Evolutionary conservation across 306 rosid species (phyloP), one percentile per base, ranked within the genome.

Genomic region (Gynostemma pentaphyllum): DNA sequence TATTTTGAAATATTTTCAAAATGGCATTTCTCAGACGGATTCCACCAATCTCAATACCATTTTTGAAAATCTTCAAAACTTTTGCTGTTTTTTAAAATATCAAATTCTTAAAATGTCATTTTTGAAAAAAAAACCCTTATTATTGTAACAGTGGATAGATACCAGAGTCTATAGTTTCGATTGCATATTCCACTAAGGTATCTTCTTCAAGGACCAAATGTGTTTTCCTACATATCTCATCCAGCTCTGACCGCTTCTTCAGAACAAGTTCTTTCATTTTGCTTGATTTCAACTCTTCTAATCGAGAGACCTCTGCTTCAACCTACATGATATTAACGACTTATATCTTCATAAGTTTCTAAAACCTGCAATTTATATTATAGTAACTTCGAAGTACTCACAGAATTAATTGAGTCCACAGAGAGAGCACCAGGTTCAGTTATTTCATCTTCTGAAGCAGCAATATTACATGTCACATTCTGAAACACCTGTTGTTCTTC

Each of bases 241-340:
- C 92, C 45, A 89, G 79, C 70, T 84, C 95, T 68, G 72, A 52
- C 75, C 73, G 78, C 84, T 72, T 83, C 70, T 52, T 82, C 68
- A 64, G 69, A 70, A 82, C 36, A 22, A 89, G 48, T 50, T 86
- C 89, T 82, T 76, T 80, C 70, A 86, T 72, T 81, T 80, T 89
- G 51, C 76, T 79, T 66, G 78, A 84, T 74, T 84, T 89, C 63
- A 86, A 78, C 49, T 77, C 77, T 73, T 84, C 80, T 78, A 89
- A 81, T 72, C 89, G 83, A 66, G 48, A 73, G 42, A 89, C 87
- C 75, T 84, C 92, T 36, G 76, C 69, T 81, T 87, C 87, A 70
- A 82, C 81, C 95, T 89, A 45, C 72, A 79, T 11, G 22, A 24
- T 26, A 48, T 50, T 57, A 3, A 11, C 36, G 5, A 19, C 18